Evolutionary conservation across 1,284 basidiomycete genomes (phyloP), one percentile per base, ranked within the genome.

Genomic region (Melampsora occidentalis): DNA sequence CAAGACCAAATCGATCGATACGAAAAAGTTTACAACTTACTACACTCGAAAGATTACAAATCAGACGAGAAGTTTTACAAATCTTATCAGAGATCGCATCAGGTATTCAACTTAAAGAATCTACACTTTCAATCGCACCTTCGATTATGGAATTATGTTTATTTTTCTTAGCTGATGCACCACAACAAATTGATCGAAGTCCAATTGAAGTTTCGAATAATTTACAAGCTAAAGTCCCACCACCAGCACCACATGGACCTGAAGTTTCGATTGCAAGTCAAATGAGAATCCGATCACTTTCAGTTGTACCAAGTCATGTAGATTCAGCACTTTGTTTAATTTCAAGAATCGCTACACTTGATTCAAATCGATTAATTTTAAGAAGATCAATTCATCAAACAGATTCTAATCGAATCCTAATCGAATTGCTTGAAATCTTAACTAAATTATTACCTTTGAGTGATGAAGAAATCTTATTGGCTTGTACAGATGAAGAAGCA

Each of bases 31-130:
- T 76, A 59, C 25, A 28, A n/a, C 22, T 82, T 81, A 63, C 81
- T 79, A 33, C 81, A 78, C 63, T 77, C 16, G 82, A 83, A 72
- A 82, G 93, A 16, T 84, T 94, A 75, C 85, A 86, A 25, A 85
- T 93, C 48, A 90, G 93, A 59, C 90, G 90, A 82, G 94, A 98
- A 80, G 86, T 87, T 10, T 84, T 96, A 69, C 85, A 89, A 80
- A 89, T 91, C 78, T 82, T 97, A 18, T 85, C 89, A 80, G 90
- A 89, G 80, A 84, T 94, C 61, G 87, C 88, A 1, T 83, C 85
- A 53, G 82, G 85, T 64, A 84, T 90, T 71, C 84, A 86, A 71
- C 85, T 90, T 82, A 49, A 67, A 28, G 63, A 78, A 46, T 63
- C 77, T n/a, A 14, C 72, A 2, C 31, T 42, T 67, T 28, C 25